A percentile compares a stretch with the other conserved stretches of the same genome.
phyloP scores from a whole-genome alignment of 805 yeast genomes.

The Saccharomyces cerevisiae region DNA sequence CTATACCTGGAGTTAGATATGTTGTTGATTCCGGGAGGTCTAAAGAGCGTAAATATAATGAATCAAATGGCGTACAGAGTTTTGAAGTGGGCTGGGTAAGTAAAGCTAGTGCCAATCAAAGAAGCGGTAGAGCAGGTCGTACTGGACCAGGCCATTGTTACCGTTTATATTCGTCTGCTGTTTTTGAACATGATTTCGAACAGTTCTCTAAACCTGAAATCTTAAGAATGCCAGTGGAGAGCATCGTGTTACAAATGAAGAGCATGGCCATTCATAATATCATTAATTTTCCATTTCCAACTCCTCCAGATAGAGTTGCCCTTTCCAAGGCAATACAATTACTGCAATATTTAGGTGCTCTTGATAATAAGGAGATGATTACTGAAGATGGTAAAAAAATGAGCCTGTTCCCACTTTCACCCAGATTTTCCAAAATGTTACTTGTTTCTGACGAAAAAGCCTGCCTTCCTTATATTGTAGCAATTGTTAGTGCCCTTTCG shows the following conservation, averaged over 20 bases:
- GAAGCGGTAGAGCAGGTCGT: conserved; percentile 97
- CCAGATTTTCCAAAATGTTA: conserved; percentile 85
- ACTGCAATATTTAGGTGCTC: conserved; percentile 69
- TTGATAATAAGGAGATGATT: conserved; percentile 43
- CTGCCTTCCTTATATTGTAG: conserved; percentile 82
- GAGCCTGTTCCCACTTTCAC: conserved; percentile 88
- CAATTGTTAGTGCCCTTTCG: conserved; percentile 83
- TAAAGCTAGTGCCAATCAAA: conserved; percentile 91
- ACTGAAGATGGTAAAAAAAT: conserved; percentile 78
- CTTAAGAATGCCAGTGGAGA: conserved; percentile 89
- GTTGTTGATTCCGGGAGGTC: conserved; percentile 94
- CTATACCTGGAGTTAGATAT: conserved; percentile 90
- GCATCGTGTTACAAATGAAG: conserved; percentile 92
- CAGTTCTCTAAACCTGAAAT: conserved; percentile 88
- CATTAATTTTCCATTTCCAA: conserved; percentile 90
- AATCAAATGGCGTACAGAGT: conserved; percentile 83
- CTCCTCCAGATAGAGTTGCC: conserved; percentile 67
- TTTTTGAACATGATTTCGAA: conserved; percentile 75
- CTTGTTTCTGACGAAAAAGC: conserved; percentile 79
- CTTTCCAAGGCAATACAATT: conserved; percentile 59
- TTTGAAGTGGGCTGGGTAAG: conserved; percentile 88
- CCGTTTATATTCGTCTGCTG: conserved; percentile 85
- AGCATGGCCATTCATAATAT: conserved; percentile 92
- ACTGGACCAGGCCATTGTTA: conserved; percentile 98
- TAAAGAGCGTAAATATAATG: conserved; percentile 77